phyloP scores from a whole-genome alignment of 2,329 filamentous ascomycete species.

The Alternaria brassicicola region DNA sequence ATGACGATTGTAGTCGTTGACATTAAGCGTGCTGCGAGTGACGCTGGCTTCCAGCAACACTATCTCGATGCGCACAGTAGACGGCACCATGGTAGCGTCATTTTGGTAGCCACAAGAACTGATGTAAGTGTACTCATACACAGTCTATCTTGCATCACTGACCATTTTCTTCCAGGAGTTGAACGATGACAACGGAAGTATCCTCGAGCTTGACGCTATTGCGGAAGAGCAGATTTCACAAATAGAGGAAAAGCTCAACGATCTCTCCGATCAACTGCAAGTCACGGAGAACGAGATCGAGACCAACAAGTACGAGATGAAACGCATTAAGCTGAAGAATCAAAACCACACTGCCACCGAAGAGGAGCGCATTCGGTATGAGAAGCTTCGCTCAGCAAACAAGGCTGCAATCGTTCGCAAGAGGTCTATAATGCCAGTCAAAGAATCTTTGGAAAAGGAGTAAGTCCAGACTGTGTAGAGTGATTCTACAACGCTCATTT shows the following conservation, averaged over 20 bases:
- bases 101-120: slow-evolving; percentile 26
- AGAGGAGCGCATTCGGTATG: neutral
- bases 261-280: neutral
- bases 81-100: slow-evolving; percentile 23
- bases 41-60: slow-evolving; percentile 14
- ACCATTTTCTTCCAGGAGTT: slow-evolving; percentile 5
- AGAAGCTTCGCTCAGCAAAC: neutral
- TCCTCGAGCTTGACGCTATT: neutral
- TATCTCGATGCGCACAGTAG: slow-evolving; percentile 21
- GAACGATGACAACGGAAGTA: slow-evolving; percentile 6
- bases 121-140: slow-evolving; percentile 13
- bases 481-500: neutral
- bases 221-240: slow-evolving; percentile 2
- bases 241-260: neutral
- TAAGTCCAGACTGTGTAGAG: neutral
- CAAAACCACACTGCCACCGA: neutral
- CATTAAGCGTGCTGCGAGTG: slow-evolving; percentile 19
- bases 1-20: slow-evolving; percentile 27
- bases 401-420: slow-evolving; percentile 2
- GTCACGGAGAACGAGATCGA: neutral
- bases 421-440: neutral
- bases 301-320: neutral
- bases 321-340: neutral
- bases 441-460: neutral
- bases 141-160: neutral